Evolutionary conservation across 2,329 filamentous ascomycete genomes (phyloP).

Genomic region (Dactylella cylindrospora): DNA sequence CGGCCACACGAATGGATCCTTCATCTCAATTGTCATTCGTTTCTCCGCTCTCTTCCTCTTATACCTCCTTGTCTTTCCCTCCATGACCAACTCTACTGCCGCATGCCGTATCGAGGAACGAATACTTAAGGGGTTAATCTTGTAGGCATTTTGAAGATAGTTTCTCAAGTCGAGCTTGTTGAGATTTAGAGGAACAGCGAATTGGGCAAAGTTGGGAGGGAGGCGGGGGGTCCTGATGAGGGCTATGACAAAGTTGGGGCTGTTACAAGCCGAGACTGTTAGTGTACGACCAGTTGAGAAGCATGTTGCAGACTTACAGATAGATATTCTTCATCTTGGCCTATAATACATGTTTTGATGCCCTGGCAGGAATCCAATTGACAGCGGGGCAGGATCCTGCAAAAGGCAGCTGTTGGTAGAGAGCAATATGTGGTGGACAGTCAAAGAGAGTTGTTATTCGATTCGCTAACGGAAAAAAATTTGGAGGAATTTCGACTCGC

Average conservation of each 20-base stretch:
- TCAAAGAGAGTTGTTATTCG: background rate
- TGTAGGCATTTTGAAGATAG: slow-evolving; percentile 86
- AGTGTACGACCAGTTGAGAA: slow-evolving; percentile 1
- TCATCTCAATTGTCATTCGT: slow-evolving; percentile 92
- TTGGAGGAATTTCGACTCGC: slow-evolving; percentile 19
- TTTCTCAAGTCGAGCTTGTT: slow-evolving; percentile 96
- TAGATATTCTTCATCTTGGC: slow-evolving; percentile 55
- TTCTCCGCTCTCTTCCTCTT: slow-evolving; percentile 74
- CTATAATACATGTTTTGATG: slow-evolving; percentile 24
- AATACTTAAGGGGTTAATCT: slow-evolving; percentile 69
- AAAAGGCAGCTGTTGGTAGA: background rate
- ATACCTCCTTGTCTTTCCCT: slow-evolving; percentile 57
- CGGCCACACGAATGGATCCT: slow-evolving; percentile 85
- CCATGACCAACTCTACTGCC: slow-evolving; percentile 58
- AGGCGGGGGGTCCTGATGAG: slow-evolving; percentile 72
- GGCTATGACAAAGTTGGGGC: slow-evolving; percentile 77
- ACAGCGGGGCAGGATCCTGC: background rate
- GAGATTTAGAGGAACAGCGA: slow-evolving; percentile 85
- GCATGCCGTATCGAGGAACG: slow-evolving; percentile 77
- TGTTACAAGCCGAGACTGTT: slow-evolving; percentile 51
- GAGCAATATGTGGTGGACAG: background rate
- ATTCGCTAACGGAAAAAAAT: slow-evolving; percentile 27
- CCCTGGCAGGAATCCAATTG: slow-evolving; percentile 15
- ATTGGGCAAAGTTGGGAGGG: slow-evolving; percentile 79
- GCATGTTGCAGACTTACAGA: slow-evolving; percentile 52